Conservation (phyloP, 2,329 filamentous ascomycete genomes). For the Geosmithia putterillii region DNA sequence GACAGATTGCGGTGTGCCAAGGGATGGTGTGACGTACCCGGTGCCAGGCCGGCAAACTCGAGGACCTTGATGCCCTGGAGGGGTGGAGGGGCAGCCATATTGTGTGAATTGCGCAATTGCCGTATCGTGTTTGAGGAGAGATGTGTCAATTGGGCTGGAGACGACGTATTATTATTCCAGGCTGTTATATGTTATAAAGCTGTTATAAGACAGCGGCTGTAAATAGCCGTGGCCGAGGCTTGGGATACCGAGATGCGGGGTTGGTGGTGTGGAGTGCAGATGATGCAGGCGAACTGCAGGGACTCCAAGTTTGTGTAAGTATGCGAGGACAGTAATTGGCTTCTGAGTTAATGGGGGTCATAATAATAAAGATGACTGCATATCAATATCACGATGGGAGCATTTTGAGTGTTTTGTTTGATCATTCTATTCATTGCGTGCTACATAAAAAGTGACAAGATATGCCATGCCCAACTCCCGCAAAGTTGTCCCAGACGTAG, state of each 20-base stretch:
- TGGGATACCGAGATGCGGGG: not conserved
- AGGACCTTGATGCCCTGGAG: slow-evolving; percentile 43
- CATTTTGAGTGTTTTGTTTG: no score
- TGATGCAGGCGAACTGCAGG: not conserved
- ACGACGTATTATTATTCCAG: no score
- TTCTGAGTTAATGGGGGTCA: not conserved
- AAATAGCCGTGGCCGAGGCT: not conserved
- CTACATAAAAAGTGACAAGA: not conserved
- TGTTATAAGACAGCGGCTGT: no score
- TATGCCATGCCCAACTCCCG: not conserved
- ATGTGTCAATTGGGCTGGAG: no score
- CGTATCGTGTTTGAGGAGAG: no score
- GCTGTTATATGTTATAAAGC: no score
- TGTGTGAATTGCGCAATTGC: not conserved
- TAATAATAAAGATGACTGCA: not conserved
- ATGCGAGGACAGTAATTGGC: no score
- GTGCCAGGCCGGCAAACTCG: slow-evolving; percentile 50
- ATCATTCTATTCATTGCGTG: not conserved
- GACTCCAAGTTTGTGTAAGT: no score
- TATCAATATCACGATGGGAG: not conserved
- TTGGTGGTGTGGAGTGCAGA: not conserved
- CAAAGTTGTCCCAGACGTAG: not conserved
- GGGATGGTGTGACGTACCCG: slow-evolving; percentile 28
- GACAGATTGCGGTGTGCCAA: no score
- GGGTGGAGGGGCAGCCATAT: slow-evolving; percentile 17